Base-by-base conservation (phyloP, 2,329 filamentous ascomycete species). In the Colletotrichum sp. region DNA sequence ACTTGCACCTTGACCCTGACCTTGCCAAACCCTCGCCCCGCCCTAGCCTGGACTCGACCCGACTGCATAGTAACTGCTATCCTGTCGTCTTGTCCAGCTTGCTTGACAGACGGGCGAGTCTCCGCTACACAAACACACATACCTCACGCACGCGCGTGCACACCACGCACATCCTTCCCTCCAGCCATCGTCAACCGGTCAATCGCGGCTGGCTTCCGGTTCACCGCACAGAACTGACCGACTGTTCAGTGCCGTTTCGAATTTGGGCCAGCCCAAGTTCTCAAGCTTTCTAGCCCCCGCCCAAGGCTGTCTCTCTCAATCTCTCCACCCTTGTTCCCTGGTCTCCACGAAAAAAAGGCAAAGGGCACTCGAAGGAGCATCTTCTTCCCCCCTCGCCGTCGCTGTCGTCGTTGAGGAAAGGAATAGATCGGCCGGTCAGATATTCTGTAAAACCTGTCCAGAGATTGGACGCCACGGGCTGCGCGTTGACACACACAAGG, bases 401-500 rank as follows among this genome's bases (percentile, higher is more conserved):
- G 44, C 16, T 8, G 21, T 32, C 18, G 30, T 52, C 44, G 44
- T 52, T 13, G 44, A 52, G 57, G 59, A 34, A 68, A 52, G 63
- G 59, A 34, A 68, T 64, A 32, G n/a, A 32, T 32, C 62, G n/a
- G 63, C 63, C 16, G 26, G 36, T 24, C 69, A 67, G 32, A 32
- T 63, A 68, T 68, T 39, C 49, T 36, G 24, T 65, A 52, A 7
- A 36, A 66, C n/a, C 55, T 68, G 59, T 65, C 44, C 30, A 52
- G 62, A 74, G 21, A 52, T 49, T 32, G 59, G 71, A 74, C 74
- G 74, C 74, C 71, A 69, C 74, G 57, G 57, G 26, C 49, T 74
- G 74, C 70, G 70, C 65, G 74, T 76, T 76, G 70, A 74, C 74
- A 74, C 24, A 62, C 39, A 72, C 64, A 59, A 74, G 59, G 34